Conservation (phyloP, 2,329 filamentous ascomycete species). For the Colletotrichum trifolii region DNA sequence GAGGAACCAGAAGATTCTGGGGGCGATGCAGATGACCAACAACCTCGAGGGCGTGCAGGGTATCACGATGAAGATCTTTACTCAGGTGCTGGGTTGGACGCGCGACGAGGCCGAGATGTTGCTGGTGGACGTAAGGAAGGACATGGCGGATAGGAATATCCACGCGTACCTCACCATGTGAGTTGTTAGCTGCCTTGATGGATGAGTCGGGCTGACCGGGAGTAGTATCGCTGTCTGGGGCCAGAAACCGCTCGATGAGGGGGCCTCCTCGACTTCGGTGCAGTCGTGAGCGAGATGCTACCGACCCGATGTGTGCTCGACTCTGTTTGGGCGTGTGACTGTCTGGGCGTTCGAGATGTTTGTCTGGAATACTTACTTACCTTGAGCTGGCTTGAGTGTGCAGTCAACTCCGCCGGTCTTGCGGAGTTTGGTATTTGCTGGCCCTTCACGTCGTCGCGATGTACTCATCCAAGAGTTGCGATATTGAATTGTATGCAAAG, state of each 20-base stretch:
- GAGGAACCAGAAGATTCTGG: conserved; percentile 48
- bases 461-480: neutral
- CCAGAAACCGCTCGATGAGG: conserved; percentile 10
- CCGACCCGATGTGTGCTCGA: too few relatives aligned
- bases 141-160: conserved; percentile 44
- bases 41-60: conserved; percentile 46
- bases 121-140: conserved; percentile 45
- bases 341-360: too few relatives aligned
- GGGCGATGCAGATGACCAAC: conserved; percentile 48
- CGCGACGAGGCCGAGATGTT: conserved; percentile 45
- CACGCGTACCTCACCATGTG: conserved; percentile 46
- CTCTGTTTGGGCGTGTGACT: too few relatives aligned
- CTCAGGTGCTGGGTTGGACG: conserved; percentile 45
- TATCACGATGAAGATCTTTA: conserved; percentile 46
- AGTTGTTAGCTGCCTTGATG: conserved; percentile 23
- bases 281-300: neutral
- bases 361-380: too few relatives aligned
- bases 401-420: neutral
- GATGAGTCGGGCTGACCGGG: neutral
- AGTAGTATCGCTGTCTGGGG: conserved; percentile 24
- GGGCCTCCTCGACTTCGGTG: neutral
- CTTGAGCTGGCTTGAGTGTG: too few relatives aligned
- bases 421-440: neutral
- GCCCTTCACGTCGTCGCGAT: neutral
- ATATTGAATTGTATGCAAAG: conserved; percentile 6